These are phyloP conservation scores for Zarea fungicola DNA, from an alignment of 2,329 filamentous ascomycete species.

Conservation along the genomic window DNA sequence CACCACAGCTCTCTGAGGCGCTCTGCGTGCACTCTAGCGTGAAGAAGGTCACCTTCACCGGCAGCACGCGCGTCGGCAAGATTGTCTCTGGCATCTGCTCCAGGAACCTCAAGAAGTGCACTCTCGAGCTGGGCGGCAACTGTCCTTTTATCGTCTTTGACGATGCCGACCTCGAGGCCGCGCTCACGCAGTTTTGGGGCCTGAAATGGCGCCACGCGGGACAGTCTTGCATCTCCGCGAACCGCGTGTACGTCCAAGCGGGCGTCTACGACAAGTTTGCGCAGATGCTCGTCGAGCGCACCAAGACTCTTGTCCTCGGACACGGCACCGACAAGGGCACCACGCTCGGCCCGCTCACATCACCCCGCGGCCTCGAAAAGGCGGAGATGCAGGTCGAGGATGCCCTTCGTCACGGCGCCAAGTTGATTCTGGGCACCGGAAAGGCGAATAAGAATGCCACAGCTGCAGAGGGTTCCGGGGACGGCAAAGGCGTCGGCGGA, in stretches of 20 bases:
- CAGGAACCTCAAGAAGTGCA: conserved; percentile 58
- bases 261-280: conserved; percentile 59
- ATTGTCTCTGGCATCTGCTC: conserved; percentile 59
- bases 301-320: conserved; percentile 51
- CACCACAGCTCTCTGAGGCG: conserved; percentile 39
- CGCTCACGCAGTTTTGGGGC: conserved; percentile 54
- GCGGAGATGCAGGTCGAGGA: conserved; percentile 50
- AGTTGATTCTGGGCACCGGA: conserved; percentile 9
- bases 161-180: conserved; percentile 61
- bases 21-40: conserved; percentile 41
- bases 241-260: conserved; percentile 55
- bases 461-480: conserved; percentile 24
- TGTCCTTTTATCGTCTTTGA: conserved; percentile 61
- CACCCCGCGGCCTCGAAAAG: conserved; percentile 28
- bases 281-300: conserved; percentile 46
- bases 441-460: too few relatives aligned
- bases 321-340: conserved; percentile 47
- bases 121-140: conserved; percentile 68
- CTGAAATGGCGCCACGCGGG: conserved; percentile 70
- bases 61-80: conserved; percentile 63
- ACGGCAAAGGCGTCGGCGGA: conserved; percentile 43
- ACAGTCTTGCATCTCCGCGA: conserved; percentile 67
- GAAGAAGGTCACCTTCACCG: conserved; percentile 71
- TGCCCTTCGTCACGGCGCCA: conserved; percentile 32
- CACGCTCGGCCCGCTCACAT: conserved; percentile 32